These are phyloP conservation scores for Grosmannia huntii DNA, from an alignment of 2,329 filamentous ascomycete species.

Conservation along the genomic window DNA sequence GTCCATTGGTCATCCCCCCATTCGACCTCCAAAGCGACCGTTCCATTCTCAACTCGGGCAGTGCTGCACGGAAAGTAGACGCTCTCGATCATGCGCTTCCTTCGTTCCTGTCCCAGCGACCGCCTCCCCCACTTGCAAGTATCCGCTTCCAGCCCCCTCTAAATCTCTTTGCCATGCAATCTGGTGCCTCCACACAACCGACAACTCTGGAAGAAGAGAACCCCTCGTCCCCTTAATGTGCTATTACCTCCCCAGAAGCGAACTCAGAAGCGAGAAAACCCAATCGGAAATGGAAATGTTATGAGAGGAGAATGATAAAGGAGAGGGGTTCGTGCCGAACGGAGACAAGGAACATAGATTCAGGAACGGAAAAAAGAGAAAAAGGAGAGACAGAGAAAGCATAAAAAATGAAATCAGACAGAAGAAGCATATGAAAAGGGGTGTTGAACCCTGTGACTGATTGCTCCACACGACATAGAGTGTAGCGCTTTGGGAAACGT, in stretches of 20 bases:
- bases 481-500: background rate
- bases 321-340: background rate
- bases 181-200: slow-evolving; percentile 9
- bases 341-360: background rate
- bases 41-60: background rate
- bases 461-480: background rate
- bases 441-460: background rate
- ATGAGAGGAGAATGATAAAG: slow-evolving; percentile 14
- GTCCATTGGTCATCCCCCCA: background rate
- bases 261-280: slow-evolving; percentile 18
- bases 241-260: slow-evolving; percentile 25
- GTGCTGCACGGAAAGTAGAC: background rate
- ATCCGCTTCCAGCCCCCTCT: background rate
- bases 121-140: background rate
- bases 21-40: background rate
- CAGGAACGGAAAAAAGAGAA: background rate
- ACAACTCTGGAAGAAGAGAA: slow-evolving; percentile 2
- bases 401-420: slow-evolving; percentile 13
- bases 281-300: slow-evolving; percentile 17
- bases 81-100: background rate
- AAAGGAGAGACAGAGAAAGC: slow-evolving; percentile 7
- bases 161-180: slow-evolving; percentile 4
- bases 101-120: background rate
- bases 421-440: slow-evolving; percentile 9
- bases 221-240: slow-evolving; percentile 19